Conservation (phyloP, 345 rosid species). For the Ceriops decandra region DNA sequence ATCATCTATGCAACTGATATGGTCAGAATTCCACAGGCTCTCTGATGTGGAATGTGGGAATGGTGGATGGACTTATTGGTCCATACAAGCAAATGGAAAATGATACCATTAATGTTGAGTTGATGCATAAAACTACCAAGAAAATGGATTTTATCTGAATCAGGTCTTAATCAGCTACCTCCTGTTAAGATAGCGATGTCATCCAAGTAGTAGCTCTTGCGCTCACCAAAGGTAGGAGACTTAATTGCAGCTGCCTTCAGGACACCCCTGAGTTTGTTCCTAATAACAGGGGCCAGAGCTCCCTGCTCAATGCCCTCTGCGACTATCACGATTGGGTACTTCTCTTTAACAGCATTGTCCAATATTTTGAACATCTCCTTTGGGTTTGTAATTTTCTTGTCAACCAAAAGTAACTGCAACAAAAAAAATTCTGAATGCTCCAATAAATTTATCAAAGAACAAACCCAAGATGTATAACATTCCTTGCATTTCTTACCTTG, state of each 20-base stretch:
- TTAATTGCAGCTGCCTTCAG: conserved; percentile 78
- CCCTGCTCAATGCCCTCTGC: conserved; percentile 74
- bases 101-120: no score
- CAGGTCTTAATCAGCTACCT: conserved; percentile 44
- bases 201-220: conserved; percentile 86
- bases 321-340: conserved; percentile 68
- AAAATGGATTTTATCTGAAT: neutral
- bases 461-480: conserved; percentile 6
- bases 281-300: conserved; percentile 77
- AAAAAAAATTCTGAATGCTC: conserved; percentile 24
- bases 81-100: no score
- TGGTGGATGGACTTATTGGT: no score
- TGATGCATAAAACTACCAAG: neutral
- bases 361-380: conserved; percentile 78
- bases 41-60: no score
- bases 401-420: conserved; percentile 83
- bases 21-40: no score
- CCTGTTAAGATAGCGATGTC: conserved; percentile 88
- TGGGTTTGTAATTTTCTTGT: conserved; percentile 71
- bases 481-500: no score
- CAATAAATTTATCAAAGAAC: conserved; percentile 28
- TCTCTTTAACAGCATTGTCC: conserved; percentile 85
- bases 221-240: conserved; percentile 88
- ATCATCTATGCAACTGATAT: no score
- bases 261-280: conserved; percentile 80